Evolutionary conservation across 495 filamentous ascomycete genomes (phyloP).

Genomic region (Penicillium simplicissimum): DNA sequence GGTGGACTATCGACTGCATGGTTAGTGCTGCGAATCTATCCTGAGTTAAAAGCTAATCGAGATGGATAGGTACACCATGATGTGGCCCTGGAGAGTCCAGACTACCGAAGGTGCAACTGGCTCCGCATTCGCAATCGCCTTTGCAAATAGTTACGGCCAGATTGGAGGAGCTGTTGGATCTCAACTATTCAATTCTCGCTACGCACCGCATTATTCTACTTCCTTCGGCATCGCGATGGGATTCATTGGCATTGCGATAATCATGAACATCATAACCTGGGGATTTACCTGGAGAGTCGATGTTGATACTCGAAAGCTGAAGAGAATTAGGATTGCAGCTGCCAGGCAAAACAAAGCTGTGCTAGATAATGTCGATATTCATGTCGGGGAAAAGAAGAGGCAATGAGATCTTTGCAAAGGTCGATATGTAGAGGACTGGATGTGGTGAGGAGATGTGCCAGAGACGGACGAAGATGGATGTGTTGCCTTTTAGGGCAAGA

Average conservation of each 20-base stretch:
- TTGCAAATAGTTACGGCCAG: conserved; percentile 43
- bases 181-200: conserved; percentile 37
- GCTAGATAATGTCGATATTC: neutral
- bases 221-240: conserved; percentile 38
- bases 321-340: conserved; percentile 24
- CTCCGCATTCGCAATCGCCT: conserved; percentile 47
- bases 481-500: no score
- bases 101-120: conserved; percentile 39
- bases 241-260: conserved; percentile 25
- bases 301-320: conserved; percentile 41
- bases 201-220: conserved; percentile 32
- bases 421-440: no score
- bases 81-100: neutral
- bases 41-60: neutral
- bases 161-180: conserved; percentile 38
- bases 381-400: neutral
- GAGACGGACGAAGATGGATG: no score
- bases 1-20: neutral
- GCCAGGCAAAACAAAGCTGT: neutral
- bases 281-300: conserved; percentile 33
- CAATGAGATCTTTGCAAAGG: neutral
- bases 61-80: conserved; percentile 31
- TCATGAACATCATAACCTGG: conserved; percentile 26
- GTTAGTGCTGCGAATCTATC: neutral
- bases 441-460: neutral